These are phyloP conservation scores for Leucaena leucocephala DNA, from an alignment of 306 rosid genomes.

Conservation along the genomic window DNA sequence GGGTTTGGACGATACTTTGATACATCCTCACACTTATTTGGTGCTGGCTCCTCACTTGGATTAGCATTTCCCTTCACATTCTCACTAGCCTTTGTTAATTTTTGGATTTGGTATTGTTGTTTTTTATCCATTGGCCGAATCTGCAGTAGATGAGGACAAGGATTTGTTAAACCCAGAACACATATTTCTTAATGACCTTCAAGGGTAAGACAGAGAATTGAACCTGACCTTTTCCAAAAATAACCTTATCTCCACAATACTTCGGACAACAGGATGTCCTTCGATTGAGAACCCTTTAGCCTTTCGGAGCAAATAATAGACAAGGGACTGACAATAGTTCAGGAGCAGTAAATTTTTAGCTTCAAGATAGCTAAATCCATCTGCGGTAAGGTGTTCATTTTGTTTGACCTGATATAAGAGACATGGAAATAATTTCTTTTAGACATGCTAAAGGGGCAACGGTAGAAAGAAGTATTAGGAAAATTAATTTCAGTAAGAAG, in stretches of 20 bases:
- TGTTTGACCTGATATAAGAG: constrained; percentile 59
- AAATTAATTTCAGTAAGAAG: not conserved
- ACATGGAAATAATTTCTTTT: not conserved
- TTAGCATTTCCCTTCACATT: constrained; percentile 46
- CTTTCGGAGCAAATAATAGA: constrained; percentile 78
- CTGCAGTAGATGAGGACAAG: constrained; percentile 45
- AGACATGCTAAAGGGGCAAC: not conserved
- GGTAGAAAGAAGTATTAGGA: not conserved
- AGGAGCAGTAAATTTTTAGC: constrained; percentile 82
- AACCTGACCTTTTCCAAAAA: constrained; percentile 79
- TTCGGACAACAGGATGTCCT: constrained; percentile 75
- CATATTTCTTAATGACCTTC: not conserved
- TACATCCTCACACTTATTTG: constrained; percentile 53
- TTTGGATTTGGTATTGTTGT: constrained; percentile 88
- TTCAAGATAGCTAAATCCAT: constrained; percentile 89
- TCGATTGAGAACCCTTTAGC: constrained; percentile 73
- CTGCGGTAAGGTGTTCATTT: constrained; percentile 62
- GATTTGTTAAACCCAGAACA: constrained; percentile 11
- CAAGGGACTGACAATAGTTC: constrained; percentile 82
- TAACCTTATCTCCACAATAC: constrained; percentile 78
- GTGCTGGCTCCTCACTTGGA: constrained; percentile 40
- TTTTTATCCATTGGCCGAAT: constrained; percentile 88
- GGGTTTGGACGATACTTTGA: constrained; percentile 87
- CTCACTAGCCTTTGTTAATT: constrained; percentile 60
- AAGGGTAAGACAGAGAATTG: constrained; percentile 20